Evolutionary conservation across 371 early-diverging fungal genomes (phyloP).

Genomic region (Mortierella polycephala): DNA sequence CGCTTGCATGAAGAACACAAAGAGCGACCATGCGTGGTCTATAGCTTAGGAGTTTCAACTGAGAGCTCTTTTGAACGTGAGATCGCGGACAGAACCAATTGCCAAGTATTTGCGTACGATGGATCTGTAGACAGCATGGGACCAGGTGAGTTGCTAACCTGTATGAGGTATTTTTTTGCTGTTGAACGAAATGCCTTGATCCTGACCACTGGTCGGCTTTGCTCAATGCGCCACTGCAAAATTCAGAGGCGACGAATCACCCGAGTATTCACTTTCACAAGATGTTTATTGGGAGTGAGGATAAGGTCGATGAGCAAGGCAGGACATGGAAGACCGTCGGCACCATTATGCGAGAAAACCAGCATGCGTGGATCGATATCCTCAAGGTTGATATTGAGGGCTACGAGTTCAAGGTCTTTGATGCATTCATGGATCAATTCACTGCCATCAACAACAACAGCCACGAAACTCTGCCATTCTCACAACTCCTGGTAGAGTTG

Average conservation of each 20-base stretch:
- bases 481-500: not conserved
- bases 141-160: not conserved
- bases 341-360: constrained; percentile 2
- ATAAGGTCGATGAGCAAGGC: not conserved
- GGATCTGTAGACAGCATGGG: not conserved
- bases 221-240: too few relatives aligned
- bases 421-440: not conserved
- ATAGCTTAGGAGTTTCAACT: not conserved
- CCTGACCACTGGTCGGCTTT: too few relatives aligned
- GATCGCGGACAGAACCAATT: not conserved
- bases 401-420: not conserved
- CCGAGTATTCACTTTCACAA: not conserved
- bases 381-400: constrained; percentile 12
- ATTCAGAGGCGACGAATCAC: not conserved
- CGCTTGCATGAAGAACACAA: not conserved
- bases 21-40: not conserved
- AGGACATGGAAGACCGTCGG: not conserved
- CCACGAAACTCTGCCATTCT: not conserved
- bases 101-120: not conserved
- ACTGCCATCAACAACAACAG: too few relatives aligned
- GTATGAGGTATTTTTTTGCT: too few relatives aligned
- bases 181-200: too few relatives aligned
- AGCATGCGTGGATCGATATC: constrained; percentile 11
- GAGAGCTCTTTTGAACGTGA: not conserved
- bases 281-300: not conserved